Conservation (phyloP, 768 basidiomycete genomes). For the Guyanaporus albipodus region DNA sequence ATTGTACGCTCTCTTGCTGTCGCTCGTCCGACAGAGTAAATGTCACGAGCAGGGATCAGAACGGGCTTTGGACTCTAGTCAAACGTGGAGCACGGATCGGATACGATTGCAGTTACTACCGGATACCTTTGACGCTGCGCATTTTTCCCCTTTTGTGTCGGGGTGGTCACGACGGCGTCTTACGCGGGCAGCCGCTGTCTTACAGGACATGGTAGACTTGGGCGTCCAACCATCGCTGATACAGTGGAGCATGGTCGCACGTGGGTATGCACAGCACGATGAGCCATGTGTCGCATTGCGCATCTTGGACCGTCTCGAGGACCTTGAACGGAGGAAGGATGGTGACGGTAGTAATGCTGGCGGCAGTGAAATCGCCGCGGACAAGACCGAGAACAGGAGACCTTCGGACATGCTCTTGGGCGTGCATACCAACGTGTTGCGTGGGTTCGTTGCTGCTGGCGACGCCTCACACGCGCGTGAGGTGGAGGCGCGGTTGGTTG, state of each 20-base stretch:
- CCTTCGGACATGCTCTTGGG: conserved; percentile 23
- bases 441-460: conserved; percentile 33
- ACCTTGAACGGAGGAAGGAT: background rate
- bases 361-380: no score
- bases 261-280: conserved; percentile 41
- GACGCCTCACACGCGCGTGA: conserved; percentile 29
- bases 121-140: conserved; percentile 32
- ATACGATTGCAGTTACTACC: conserved; percentile 15
- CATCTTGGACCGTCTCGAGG: conserved; percentile 43
- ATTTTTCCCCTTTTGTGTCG: conserved; percentile 55
- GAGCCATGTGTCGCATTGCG: conserved; percentile 34
- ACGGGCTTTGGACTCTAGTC: no score
- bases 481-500: conserved; percentile 28
- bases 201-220: conserved; percentile 50
- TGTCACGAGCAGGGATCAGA: background rate
- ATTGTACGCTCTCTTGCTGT: conserved; percentile 46
- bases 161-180: conserved; percentile 33
- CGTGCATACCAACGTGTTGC: conserved; percentile 37
- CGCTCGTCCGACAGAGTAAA: conserved; percentile 12
- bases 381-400: background rate
- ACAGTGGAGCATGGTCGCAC: conserved; percentile 50
- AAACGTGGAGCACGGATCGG: no score
- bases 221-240: conserved; percentile 43
- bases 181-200: conserved; percentile 34
- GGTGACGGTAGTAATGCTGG: no score